These are phyloP conservation scores for Tricholoma hemisulphureum DNA, from an alignment of 768 basidiomycete genomes.

Conservation along the genomic window DNA sequence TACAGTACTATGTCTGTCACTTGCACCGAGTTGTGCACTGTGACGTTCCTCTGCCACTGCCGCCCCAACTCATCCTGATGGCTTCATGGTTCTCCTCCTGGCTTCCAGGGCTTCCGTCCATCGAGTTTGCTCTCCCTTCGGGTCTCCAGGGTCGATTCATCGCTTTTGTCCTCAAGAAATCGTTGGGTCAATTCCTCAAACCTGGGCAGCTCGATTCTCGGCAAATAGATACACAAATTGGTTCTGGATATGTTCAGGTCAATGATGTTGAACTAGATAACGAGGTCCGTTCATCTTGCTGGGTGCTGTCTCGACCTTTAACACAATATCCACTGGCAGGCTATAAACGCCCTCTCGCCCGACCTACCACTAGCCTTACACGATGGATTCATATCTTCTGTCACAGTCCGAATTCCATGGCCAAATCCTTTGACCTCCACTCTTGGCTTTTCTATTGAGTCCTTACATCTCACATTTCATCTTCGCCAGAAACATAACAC, in stretches of 20 bases:
- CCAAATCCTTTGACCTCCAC: conserved; percentile 78
- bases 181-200: conserved; percentile 81
- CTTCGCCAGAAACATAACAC: conserved; percentile 30
- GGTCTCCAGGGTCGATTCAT: conserved; percentile 85
- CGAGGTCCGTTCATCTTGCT: conserved; percentile 47
- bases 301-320: conserved; percentile 15
- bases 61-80: conserved; percentile 28
- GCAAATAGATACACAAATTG: conserved; percentile 89
- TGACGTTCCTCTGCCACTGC: neutral
- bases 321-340: conserved; percentile 48
- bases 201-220: conserved; percentile 85
- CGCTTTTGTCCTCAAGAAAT: conserved; percentile 81
- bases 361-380: conserved; percentile 66
- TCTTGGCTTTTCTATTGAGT: conserved; percentile 66
- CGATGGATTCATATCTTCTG: conserved; percentile 69
- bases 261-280: conserved; percentile 78
- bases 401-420: conserved; percentile 81
- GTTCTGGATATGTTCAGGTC: conserved; percentile 86
- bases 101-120: conserved; percentile 62
- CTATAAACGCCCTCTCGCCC: conserved; percentile 70
- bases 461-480: conserved; percentile 67
- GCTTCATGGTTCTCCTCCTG: conserved; percentile 57
- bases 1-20: too few relatives aligned
- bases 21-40: neutral
- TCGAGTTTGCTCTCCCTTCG: conserved; percentile 66